Conservation (phyloP, 2,329 filamentous ascomycete species). For the Colletotrichum endophyticum region DNA sequence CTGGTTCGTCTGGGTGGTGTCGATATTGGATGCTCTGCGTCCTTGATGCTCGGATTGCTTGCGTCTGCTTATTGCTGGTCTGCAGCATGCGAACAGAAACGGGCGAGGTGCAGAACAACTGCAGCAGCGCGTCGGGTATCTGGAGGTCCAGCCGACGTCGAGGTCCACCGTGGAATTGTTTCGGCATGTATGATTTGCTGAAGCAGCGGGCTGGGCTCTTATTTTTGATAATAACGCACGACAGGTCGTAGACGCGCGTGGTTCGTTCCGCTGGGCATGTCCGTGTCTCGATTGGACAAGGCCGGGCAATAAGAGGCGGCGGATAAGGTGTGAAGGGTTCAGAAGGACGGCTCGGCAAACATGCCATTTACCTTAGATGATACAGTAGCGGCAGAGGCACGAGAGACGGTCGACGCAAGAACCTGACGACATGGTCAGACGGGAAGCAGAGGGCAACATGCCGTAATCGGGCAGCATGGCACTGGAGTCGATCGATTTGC, state of each 20-base stretch:
- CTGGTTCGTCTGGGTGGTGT: neutral
- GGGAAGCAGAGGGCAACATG: neutral
- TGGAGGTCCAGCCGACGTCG: neutral
- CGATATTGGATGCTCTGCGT: neutral
- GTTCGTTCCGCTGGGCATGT: neutral
- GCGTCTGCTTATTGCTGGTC: conserved; percentile 7
- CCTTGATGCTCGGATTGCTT: conserved; percentile 6
- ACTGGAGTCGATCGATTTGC: conserved; percentile 12
- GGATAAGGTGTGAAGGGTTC: neutral
- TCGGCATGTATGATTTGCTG: neutral
- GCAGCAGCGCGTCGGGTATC: conserved; percentile 15
- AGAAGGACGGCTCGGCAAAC: neutral
- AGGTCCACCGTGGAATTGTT: neutral
- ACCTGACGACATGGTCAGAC: neutral
- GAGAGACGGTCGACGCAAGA: neutral
- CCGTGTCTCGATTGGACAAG: neutral
- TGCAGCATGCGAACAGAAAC: conserved; percentile 12
- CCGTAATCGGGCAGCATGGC: neutral
- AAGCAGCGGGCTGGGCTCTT: neutral
- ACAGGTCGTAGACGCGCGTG: neutral
- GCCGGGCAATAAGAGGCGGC: neutral
- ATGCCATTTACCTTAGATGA: neutral
- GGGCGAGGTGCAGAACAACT: conserved; percentile 1
- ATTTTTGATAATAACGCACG: conserved; percentile 8
- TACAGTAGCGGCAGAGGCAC: neutral